These are phyloP conservation scores for Gymnopilus junonius DNA, from an alignment of 768 basidiomycete genomes.

Conservation along the genomic window DNA sequence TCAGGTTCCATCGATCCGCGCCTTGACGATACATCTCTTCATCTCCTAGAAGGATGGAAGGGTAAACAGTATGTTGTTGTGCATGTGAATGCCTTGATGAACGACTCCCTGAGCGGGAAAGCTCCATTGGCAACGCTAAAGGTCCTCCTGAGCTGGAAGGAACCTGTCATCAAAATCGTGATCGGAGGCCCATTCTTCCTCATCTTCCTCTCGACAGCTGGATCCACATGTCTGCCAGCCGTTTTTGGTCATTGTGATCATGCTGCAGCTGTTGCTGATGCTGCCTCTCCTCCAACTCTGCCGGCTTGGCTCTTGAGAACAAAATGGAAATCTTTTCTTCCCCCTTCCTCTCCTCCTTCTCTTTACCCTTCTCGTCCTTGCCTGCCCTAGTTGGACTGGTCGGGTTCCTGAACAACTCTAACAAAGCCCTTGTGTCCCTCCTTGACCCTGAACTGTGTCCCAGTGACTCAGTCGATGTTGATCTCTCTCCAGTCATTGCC, in stretches of 20 bases:
- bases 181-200: constrained; percentile 72
- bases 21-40: neutral
- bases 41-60: neutral
- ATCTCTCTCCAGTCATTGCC: constrained; percentile 7
- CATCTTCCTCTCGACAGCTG: constrained; percentile 45
- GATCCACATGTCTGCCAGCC: constrained; percentile 11
- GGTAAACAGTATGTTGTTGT: no score
- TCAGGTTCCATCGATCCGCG: neutral
- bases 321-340: neutral
- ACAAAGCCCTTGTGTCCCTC: neutral
- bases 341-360: neutral
- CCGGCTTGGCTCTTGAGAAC: neutral
- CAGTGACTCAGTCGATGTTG: neutral
- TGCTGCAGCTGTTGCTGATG: neutral
- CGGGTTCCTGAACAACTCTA: no score
- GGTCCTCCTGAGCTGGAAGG: neutral
- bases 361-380: constrained; percentile 6
- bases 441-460: neutral
- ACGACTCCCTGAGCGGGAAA: constrained; percentile 12
- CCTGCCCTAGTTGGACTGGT: no score
- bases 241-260: constrained; percentile 3
- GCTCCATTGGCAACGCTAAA: neutral
- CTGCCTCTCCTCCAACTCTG: constrained; percentile 1
- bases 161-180: constrained; percentile 16
- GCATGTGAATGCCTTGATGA: neutral